Conservation (phyloP, 1,139 yeast genomes). For the Suhomyces wounanorum region DNA sequence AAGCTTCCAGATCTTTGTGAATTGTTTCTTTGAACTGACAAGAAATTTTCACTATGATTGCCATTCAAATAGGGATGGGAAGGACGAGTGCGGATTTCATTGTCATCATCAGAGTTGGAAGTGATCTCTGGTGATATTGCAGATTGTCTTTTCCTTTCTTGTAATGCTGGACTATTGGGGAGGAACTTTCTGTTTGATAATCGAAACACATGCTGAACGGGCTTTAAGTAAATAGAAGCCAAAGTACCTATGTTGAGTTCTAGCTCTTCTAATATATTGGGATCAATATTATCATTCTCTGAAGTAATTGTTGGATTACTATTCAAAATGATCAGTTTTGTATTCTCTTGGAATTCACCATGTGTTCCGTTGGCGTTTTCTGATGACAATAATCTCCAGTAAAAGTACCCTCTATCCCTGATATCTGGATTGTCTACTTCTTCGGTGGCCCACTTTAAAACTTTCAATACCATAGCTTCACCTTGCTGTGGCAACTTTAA, state of each 20-base stretch:
- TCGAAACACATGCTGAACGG: slow-evolving; percentile 77
- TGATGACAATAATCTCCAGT: slow-evolving; percentile 76
- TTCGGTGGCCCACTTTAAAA: slow-evolving; percentile 74
- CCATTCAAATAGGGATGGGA: slow-evolving; percentile 3
- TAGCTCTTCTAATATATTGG: slow-evolving; percentile 71
- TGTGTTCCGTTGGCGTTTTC: slow-evolving; percentile 28
- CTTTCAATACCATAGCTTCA: slow-evolving; percentile 57
- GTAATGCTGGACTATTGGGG: slow-evolving; percentile 65
- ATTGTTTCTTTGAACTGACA: slow-evolving; percentile 10
- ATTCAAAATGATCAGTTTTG: slow-evolving; percentile 61
- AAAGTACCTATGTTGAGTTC: slow-evolving; percentile 80
- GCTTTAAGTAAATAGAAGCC: slow-evolving; percentile 83
- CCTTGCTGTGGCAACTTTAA: slow-evolving; percentile 57
- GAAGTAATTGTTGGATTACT: slow-evolving; percentile 63
- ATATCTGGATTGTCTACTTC: slow-evolving; percentile 77
- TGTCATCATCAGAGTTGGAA: background rate
- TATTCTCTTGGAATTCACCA: slow-evolving; percentile 39
- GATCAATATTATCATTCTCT: slow-evolving; percentile 72
- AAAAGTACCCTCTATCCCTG: slow-evolving; percentile 81
- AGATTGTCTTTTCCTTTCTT: slow-evolving; percentile 20
- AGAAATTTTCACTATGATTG: slow-evolving; percentile 4
- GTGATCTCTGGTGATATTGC: slow-evolving; percentile 1
- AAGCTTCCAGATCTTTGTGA: slow-evolving; percentile 13
- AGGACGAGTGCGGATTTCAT: slow-evolving; percentile 1
- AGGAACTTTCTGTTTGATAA: slow-evolving; percentile 57